Evolutionary conservation across 2,329 filamentous ascomycete species (phyloP).

Genomic region (Torrubiella hemipterigena): DNA sequence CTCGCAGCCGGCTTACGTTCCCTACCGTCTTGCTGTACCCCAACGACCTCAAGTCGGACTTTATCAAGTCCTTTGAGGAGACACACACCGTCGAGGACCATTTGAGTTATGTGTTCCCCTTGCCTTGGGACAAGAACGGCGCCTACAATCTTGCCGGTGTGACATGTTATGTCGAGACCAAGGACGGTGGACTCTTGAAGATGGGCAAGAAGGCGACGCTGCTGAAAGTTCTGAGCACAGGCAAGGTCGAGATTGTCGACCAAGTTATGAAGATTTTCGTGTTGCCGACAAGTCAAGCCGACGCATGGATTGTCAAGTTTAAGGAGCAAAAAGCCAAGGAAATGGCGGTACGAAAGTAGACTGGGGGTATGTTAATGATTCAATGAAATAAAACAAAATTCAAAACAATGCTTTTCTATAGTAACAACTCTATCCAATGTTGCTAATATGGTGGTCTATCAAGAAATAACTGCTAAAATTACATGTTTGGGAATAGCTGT

Average conservation of each 20-base stretch:
- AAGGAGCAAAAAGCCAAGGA: constrained; percentile 55
- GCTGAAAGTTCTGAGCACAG: constrained; percentile 60
- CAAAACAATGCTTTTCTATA: background rate
- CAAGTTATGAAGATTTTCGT: constrained; percentile 74
- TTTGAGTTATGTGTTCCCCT: constrained; percentile 71
- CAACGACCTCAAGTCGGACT: constrained; percentile 68
- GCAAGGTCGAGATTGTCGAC: constrained; percentile 79
- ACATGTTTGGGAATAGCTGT: background rate
- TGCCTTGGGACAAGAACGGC: constrained; percentile 67
- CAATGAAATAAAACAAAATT: constrained; percentile 1
- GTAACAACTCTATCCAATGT: background rate
- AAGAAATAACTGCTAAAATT: background rate
- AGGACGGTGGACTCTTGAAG: constrained; percentile 69
- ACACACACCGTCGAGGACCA: constrained; percentile 64
- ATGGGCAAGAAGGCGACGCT: constrained; percentile 75
- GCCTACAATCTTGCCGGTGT: constrained; percentile 57
- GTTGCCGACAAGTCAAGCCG: constrained; percentile 58
- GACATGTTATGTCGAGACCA: constrained; percentile 85
- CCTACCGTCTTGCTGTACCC: constrained; percentile 82
- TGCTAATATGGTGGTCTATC: background rate
- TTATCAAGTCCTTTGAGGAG: constrained; percentile 80
- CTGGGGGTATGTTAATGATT: background rate
- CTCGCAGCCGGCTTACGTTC: constrained; percentile 59
- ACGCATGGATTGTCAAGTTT: constrained; percentile 71
- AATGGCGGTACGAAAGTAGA: background rate